These are phyloP conservation scores for Pyrenophora teres DNA, from an alignment of 2,329 filamentous ascomycete species.

Conservation along the genomic window DNA sequence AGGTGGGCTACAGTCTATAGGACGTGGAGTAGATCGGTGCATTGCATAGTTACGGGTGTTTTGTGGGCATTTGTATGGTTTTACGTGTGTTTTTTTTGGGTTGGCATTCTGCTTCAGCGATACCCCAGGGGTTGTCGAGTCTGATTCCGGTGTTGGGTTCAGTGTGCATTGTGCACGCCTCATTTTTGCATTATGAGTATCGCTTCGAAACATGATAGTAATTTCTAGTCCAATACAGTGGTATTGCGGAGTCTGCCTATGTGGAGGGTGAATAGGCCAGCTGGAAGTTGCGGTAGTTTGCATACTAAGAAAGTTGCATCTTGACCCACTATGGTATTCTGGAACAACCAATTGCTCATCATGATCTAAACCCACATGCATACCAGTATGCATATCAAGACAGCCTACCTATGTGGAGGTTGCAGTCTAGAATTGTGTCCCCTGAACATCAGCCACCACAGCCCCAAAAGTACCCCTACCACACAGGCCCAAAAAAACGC, in stretches of 20 bases:
- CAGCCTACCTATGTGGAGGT: no score
- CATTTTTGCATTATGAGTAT: slow-evolving; percentile 2
- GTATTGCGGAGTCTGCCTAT: not conserved
- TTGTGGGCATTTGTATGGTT: slow-evolving; percentile 13
- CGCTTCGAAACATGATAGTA: not conserved
- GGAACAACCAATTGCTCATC: no score
- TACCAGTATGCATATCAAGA: no score
- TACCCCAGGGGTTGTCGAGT: slow-evolving; percentile 8
- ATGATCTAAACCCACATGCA: no score
- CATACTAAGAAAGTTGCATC: no score
- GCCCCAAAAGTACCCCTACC: no score
- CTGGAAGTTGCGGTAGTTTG: no score
- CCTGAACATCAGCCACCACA: no score
- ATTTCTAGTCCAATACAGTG: slow-evolving; percentile 4
- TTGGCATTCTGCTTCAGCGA: slow-evolving; percentile 10
- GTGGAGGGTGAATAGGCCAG: no score
- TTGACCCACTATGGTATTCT: no score
- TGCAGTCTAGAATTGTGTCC: no score
- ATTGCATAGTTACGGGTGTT: slow-evolving; percentile 14
- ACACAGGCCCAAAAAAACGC: no score
- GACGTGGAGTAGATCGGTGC: not conserved
- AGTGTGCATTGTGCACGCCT: not conserved
- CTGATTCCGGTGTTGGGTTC: slow-evolving; percentile 3
- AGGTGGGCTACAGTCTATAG: slow-evolving; percentile 38
- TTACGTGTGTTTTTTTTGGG: slow-evolving; percentile 1